Percentiles rank a stretch among this genome's conserved stretches.
Conservation (phyloP, 1,284 basidiomycete genomes). For the Volvariella volvacea region DNA sequence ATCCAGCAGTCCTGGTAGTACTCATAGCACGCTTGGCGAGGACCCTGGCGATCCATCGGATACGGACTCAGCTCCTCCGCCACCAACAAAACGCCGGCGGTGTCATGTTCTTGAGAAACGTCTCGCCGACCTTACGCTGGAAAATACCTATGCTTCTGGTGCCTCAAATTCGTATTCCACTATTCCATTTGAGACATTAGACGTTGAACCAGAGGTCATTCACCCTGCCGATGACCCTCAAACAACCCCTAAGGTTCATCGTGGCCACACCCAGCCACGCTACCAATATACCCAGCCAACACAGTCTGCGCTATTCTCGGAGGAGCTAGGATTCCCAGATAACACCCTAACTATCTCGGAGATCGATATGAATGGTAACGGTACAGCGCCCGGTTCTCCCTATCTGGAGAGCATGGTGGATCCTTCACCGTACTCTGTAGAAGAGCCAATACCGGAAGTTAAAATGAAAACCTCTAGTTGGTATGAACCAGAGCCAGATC, state of each 20-base stretch:
- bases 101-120: slow-evolving; percentile 48
- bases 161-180: background rate
- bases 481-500: slow-evolving; percentile 66
- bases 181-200: background rate
- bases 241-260: slow-evolving; percentile 4
- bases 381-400: too few species aligned
- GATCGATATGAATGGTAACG: too few species aligned
- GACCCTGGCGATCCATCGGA: too few species aligned
- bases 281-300: slow-evolving; percentile 10
- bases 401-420: too few species aligned
- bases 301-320: slow-evolving; percentile 9
- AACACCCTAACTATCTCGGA: too few species aligned
- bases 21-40: background rate
- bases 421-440: slow-evolving; percentile 29
- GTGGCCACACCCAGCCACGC: slow-evolving; percentile 4
- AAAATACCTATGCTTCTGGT: background rate
- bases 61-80: slow-evolving; percentile 5
- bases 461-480: slow-evolving; percentile 56
- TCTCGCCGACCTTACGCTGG: slow-evolving; percentile 31
- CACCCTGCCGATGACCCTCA: slow-evolving; percentile 6
- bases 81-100: slow-evolving; percentile 41
- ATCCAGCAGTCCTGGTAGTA: slow-evolving; percentile 4
- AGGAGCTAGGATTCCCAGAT: slow-evolving; percentile 7
- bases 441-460: slow-evolving; percentile 44
- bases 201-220: slow-evolving; percentile 12